Percentiles rank a stretch among this genome's conserved stretches.
Evolutionary conservation across 2,329 filamentous ascomycete species (phyloP).

Genomic region (Aaosphaeria pasadenensis): DNA sequence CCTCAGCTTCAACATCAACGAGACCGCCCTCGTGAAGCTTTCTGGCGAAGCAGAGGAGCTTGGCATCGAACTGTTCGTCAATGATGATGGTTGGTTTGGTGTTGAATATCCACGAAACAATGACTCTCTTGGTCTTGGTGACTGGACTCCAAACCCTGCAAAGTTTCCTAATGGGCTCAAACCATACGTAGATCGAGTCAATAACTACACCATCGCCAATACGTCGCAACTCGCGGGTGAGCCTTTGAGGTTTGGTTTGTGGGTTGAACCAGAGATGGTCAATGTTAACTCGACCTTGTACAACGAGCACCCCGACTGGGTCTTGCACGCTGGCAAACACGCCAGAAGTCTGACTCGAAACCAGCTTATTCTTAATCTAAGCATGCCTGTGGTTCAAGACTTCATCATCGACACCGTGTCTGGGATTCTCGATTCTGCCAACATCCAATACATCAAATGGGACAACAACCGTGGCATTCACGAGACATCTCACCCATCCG

Average conservation of each 20-base stretch:
- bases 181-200: constrained; percentile 52
- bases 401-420: constrained; percentile 58
- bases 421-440: constrained; percentile 51
- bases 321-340: constrained; percentile 56
- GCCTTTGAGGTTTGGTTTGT: constrained; percentile 60
- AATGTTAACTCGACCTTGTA: constrained; percentile 62
- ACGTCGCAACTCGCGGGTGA: constrained; percentile 29
- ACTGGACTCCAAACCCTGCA: constrained; percentile 59
- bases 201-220: constrained; percentile 47
- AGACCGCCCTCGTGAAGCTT: constrained; percentile 54
- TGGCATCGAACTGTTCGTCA: constrained; percentile 62
- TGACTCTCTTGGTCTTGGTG: constrained; percentile 59
- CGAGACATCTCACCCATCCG: constrained; percentile 54
- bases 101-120: constrained; percentile 58
- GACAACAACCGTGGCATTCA: constrained; percentile 66
- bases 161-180: constrained; percentile 59
- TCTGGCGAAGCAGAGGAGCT: constrained; percentile 57
- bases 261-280: constrained; percentile 69
- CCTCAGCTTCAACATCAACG: constrained; percentile 57
- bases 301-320: constrained; percentile 62
- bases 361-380: constrained; percentile 62
- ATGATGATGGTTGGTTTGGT: constrained; percentile 68
- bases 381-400: constrained; percentile 60
- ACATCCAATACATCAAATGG: constrained; percentile 64
- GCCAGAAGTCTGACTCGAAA: constrained; percentile 55